These are phyloP conservation scores for Pseudocercospora fuligena DNA, from an alignment of 2,329 filamentous ascomycete species.

Conservation along the genomic window DNA sequence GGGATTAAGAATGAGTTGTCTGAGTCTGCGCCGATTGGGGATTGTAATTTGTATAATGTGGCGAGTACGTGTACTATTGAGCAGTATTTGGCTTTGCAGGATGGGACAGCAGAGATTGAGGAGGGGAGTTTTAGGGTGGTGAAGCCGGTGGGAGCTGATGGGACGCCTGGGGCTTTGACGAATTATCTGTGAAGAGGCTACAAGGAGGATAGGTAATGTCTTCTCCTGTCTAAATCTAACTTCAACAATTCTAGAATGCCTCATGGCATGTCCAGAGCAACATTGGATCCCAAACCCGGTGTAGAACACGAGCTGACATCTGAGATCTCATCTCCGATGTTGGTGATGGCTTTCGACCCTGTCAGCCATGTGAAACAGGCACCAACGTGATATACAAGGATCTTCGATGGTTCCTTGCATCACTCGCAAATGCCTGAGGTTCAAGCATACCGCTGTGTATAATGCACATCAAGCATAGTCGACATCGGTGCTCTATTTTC, in stretches of 20 bases:
- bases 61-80: conserved; percentile 50
- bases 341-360: background rate
- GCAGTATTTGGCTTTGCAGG: conserved; percentile 48
- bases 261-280: background rate
- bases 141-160: conserved; percentile 10
- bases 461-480: background rate
- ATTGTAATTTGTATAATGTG: conserved; percentile 52
- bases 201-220: background rate
- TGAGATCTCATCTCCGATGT: background rate
- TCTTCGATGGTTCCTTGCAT: background rate
- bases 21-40: conserved; percentile 36
- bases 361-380: conserved; percentile 1
- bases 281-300: background rate
- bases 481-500: background rate
- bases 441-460: background rate
- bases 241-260: too few relatives aligned
- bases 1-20: conserved; percentile 53
- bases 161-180: background rate
- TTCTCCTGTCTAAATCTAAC: too few relatives aligned
- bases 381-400: background rate
- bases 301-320: conserved; percentile 3
- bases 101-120: conserved; percentile 53
- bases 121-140: conserved; percentile 49
- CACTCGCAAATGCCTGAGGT: background rate
- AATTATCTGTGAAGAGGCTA: background rate